These are phyloP conservation scores for Polyporus tsugae DNA, from an alignment of 1,284 basidiomycete species.

Conservation along the genomic window DNA sequence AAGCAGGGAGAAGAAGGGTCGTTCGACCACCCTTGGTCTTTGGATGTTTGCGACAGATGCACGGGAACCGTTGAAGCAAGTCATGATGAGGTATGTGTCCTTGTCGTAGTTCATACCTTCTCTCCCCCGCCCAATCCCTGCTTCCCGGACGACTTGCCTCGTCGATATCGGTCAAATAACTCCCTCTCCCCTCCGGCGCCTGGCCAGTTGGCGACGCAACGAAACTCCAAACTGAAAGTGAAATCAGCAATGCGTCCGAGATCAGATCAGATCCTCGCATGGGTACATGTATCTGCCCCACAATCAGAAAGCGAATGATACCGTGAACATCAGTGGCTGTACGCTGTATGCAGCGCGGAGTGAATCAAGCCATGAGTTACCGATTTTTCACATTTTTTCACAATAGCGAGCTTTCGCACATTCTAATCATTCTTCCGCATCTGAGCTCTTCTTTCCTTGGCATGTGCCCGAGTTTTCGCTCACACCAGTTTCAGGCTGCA, in stretches of 20 bases:
- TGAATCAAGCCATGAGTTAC: not conserved
- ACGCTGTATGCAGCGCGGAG: not conserved
- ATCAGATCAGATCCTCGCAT: conserved; percentile 1
- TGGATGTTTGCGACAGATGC: conserved; percentile 83
- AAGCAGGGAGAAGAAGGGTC: conserved; percentile 58
- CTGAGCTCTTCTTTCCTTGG: not conserved
- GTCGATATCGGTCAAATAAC: not conserved
- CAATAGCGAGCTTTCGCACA: not conserved
- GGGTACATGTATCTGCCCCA: not conserved
- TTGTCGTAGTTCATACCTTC: not conserved
- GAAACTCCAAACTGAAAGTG: not conserved
- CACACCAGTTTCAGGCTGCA: conserved; percentile 57
- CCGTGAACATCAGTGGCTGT: not conserved
- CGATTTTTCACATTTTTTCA: not conserved
- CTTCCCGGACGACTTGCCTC: not conserved
- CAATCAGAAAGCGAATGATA: not conserved
- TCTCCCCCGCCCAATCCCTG: not conserved
- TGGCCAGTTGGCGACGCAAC: not conserved
- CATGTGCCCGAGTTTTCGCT: not conserved
- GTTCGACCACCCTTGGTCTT: conserved; percentile 69
- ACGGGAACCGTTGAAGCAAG: conserved; percentile 73
- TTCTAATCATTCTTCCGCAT: not conserved
- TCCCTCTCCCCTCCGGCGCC: not conserved
- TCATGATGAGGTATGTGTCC: conserved; percentile 64
- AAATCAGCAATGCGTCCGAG: not conserved